A percentile compares a stretch with the other conserved stretches of the same genome.
phyloP scores from a whole-genome alignment of 768 basidiomycete genomes.

The Rhodotorula taiwanensis region DNA sequence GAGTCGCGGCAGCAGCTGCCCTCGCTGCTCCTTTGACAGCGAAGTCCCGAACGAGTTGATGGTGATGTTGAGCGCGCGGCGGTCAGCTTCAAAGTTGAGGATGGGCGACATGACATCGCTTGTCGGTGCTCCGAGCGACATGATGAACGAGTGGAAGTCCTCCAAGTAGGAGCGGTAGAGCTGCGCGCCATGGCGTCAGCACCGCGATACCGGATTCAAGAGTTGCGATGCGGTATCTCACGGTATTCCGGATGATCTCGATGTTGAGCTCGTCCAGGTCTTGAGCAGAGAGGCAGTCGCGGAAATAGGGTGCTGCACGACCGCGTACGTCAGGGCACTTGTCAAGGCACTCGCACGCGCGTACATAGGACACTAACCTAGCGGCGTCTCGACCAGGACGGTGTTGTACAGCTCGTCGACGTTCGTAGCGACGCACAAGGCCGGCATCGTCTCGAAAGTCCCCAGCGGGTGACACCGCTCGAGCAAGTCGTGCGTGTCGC shows the following conservation, averaged over 20 bases:
- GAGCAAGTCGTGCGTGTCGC: conserved; percentile 92
- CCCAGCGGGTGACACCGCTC: conserved; percentile 96
- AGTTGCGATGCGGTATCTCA: neutral
- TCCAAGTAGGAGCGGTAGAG: conserved; percentile 98
- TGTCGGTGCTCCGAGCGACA: conserved; percentile 73
- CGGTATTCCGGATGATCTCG: conserved; percentile 95
- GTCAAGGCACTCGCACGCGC: neutral
- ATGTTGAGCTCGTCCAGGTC: conserved; percentile 99
- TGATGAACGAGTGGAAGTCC: conserved; percentile 82
- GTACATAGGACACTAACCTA: conserved; percentile 57
- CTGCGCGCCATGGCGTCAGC: conserved; percentile 2
- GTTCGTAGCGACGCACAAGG: conserved; percentile 96
- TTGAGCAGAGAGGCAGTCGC: conserved; percentile 84
- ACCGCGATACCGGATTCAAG: too few species aligned
- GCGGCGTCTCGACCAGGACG: conserved; percentile 92
- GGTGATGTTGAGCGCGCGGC: conserved; percentile 94
- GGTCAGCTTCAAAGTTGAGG: conserved; percentile 91
- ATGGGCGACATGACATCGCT: conserved; percentile 85
- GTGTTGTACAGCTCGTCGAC: conserved; percentile 96
- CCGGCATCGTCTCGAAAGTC: conserved; percentile 96
- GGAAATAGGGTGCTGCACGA: conserved; percentile 86
- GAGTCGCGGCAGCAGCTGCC: conserved; percentile 85
- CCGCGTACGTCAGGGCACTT: too few species aligned
- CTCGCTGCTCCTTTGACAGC: conserved; percentile 87
- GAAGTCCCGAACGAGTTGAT: conserved; percentile 98